A percentile compares a stretch with the other conserved stretches of the same genome.
These are phyloP conservation scores for Fonsecaea multimorphosa DNA, from an alignment of 2,329 filamentous ascomycete genomes.

Conservation along the genomic window DNA sequence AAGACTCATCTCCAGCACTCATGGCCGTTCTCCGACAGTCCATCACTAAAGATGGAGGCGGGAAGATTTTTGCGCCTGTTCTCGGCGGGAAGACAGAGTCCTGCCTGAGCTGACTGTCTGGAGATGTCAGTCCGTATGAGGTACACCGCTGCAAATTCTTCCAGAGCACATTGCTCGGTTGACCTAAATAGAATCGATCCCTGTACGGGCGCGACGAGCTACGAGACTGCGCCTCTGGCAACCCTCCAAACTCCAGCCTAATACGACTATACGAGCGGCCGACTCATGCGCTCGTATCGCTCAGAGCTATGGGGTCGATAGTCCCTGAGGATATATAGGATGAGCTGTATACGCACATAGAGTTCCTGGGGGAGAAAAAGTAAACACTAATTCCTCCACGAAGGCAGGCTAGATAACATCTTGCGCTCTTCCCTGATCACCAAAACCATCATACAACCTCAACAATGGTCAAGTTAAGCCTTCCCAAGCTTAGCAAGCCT, in stretches of 20 bases:
- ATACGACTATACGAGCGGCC: neutral
- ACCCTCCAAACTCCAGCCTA: neutral
- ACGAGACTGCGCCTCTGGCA: neutral
- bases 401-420: neutral
- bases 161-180: no score
- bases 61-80: neutral
- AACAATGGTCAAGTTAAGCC: neutral
- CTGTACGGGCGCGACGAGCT: neutral
- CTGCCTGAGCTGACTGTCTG: neutral
- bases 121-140: neutral
- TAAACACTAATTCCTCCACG: neutral
- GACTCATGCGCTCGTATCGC: neutral
- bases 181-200: neutral
- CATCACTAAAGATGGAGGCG: neutral
- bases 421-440: neutral
- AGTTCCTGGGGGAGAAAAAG: neutral
- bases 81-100: neutral
- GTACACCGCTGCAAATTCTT: no score
- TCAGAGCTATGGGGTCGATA: neutral
- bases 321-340: neutral
- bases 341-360: neutral
- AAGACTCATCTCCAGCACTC: neutral
- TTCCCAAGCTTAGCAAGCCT: neutral
- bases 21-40: neutral
- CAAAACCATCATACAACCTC: neutral